Evolutionary conservation across 306 rosid genomes (phyloP).

Genomic region (Trifolium pratense): DNA sequence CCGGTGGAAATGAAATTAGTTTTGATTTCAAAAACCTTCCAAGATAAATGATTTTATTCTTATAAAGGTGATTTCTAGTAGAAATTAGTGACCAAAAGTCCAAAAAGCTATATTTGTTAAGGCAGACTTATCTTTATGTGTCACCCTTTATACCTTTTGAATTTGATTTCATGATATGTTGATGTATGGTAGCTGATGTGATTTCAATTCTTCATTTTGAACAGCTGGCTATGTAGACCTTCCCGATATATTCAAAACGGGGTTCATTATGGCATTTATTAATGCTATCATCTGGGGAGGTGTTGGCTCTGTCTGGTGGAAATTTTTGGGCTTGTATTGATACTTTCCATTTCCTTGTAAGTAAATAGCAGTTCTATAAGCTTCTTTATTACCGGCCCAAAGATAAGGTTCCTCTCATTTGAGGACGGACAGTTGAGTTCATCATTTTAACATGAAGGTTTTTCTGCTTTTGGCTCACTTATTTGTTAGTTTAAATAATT

Average conservation of each 20-base stretch:
- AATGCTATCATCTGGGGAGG: slow-evolving; percentile 79
- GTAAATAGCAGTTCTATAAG: slow-evolving; percentile 45
- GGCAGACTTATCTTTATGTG: slow-evolving; percentile 18
- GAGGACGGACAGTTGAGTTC: slow-evolving; percentile 53
- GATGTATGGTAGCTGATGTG: slow-evolving; percentile 39
- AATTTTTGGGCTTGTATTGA: slow-evolving; percentile 85
- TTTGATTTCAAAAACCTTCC: slow-evolving; percentile 18
- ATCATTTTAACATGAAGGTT: slow-evolving; percentile 41
- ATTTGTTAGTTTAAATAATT: slow-evolving; percentile 28
- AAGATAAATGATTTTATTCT: slow-evolving; percentile 22
- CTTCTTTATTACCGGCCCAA: slow-evolving; percentile 42
- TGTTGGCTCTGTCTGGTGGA: slow-evolving; percentile 92
- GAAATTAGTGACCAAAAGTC: slow-evolving; percentile 27
- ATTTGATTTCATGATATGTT: slow-evolving; percentile 16
- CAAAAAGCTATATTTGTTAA: slow-evolving; percentile 16
- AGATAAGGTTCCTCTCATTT: slow-evolving; percentile 43
- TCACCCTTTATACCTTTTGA: background rate
- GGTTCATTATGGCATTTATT: slow-evolving; percentile 73
- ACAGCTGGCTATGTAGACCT: slow-evolving; percentile 94
- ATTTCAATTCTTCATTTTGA: slow-evolving; percentile 41
- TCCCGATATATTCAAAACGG: slow-evolving; percentile 77
- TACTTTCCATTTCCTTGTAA: slow-evolving; percentile 45
- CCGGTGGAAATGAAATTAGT: background rate
- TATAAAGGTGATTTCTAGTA: slow-evolving; percentile 30
- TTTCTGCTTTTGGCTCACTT: slow-evolving; percentile 35